Evolutionary conservation across 1,284 basidiomycete genomes (phyloP), one percentile per base, ranked within the genome.

Genomic region (Cutaneotrichosporon sp.): DNA sequence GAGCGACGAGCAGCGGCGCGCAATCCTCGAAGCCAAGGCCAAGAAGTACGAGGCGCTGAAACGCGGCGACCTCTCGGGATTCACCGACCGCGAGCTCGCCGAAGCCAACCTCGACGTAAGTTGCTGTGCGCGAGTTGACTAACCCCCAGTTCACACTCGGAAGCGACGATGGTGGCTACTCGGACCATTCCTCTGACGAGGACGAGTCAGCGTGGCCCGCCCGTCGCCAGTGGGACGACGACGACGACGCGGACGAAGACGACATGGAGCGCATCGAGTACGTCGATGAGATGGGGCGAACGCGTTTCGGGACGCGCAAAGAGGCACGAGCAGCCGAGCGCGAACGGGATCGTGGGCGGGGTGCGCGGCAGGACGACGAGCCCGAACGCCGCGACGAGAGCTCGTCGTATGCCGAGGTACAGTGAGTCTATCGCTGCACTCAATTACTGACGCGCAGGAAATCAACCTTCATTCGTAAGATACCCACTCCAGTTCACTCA

Each of bases 51-150:
- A 90, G 5, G 84, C 88, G 65, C 72, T 94, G 33, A 76, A 79
- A 62, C 84, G 83, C 58, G 93, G 93, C 8, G 87, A 89, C 72
- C 83, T 82, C 8, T 89, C 84, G 0, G 89, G 88, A 0, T 64
- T 94, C 64, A 84, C 70, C 23, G 87, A 92, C 49, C 83, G 82
- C 56, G 87, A 94, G 66, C 84, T 84, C 55, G 84, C 84, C 41
- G 78, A 81, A 18, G 75, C 89, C 10, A 76, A 90, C 47, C 87
- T 97, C 5, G 91, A 97, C 72, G 92, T 91, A 73, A 70, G 87
- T 26, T 14, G 17, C 8, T 4, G 5, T 23, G 14, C n/a, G 26
- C 20, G 30, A 15, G 17, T 2, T 14, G 9, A n/a, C 38, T 49
- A 39, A 40, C 30, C 23, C 17, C 10, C 39, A 46, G 45, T 46